Conservation (phyloP, 208 protist species). For the Leptomonas pyrrhocoris region DNA sequence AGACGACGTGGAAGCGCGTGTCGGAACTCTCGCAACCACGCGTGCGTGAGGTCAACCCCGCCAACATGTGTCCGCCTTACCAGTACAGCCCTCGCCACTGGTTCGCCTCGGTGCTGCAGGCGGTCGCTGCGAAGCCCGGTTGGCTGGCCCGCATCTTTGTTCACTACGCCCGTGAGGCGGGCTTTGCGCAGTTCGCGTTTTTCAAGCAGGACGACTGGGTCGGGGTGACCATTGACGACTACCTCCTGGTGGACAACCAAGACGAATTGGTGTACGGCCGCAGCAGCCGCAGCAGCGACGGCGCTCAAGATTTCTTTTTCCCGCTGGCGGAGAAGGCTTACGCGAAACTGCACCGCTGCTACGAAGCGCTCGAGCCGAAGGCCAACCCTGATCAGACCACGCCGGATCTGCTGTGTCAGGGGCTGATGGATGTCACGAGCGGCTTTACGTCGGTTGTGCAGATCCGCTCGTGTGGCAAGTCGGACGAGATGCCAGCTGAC, state of each 20-base stretch:
- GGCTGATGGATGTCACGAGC: slow-evolving; percentile 78
- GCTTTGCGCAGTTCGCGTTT: slow-evolving; percentile 87
- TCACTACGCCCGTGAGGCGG: slow-evolving; percentile 66
- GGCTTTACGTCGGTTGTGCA: slow-evolving; percentile 40
- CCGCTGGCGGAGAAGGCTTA: slow-evolving; percentile 92
- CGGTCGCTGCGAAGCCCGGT: slow-evolving; percentile 65
- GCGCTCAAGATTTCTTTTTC: too few species aligned
- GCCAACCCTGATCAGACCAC: slow-evolving; percentile 59
- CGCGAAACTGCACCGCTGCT: slow-evolving; percentile 91
- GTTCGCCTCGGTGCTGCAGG: slow-evolving; percentile 78
- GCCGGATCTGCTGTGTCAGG: slow-evolving; percentile 59
- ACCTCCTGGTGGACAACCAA: slow-evolving; percentile 72
- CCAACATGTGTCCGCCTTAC: slow-evolving; percentile 50
- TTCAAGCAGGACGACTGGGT: slow-evolving; percentile 81
- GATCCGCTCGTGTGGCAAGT: slow-evolving; percentile 29
- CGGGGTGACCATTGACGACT: slow-evolving; percentile 89
- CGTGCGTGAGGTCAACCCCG: slow-evolving; percentile 32
- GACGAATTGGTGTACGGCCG: slow-evolving; percentile 40
- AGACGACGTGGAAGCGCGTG: slow-evolving; percentile 66
- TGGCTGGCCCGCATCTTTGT: slow-evolving; percentile 67
- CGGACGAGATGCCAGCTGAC: slow-evolving; percentile 35
- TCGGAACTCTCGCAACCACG: slow-evolving; percentile 25
- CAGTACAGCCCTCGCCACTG: slow-evolving; percentile 65
- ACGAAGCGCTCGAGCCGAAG: slow-evolving; percentile 81
- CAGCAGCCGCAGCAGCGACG: slow-evolving; percentile 53